A percentile compares a stretch with the other conserved stretches of the same genome.
These are phyloP conservation scores for Starmera stellimalicola DNA, from an alignment of 1,139 yeast species.

Conservation along the genomic window DNA sequence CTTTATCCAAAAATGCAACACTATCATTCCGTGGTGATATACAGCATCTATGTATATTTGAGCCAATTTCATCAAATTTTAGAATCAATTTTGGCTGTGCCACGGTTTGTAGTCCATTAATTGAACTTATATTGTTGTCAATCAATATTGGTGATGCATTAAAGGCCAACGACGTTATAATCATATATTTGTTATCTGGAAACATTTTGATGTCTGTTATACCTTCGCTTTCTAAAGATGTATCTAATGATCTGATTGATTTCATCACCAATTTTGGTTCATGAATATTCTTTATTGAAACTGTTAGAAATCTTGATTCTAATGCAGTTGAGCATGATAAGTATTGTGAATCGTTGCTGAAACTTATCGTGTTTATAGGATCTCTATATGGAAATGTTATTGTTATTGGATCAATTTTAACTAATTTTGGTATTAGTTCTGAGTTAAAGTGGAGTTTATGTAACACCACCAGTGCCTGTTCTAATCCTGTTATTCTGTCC, in stretches of 20 bases:
- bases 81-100: constrained; percentile 48
- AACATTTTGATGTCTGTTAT: constrained; percentile 75
- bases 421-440: constrained; percentile 3
- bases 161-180: constrained; percentile 51
- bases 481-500: constrained; percentile 59
- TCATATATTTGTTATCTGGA: constrained; percentile 48
- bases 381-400: constrained; percentile 81
- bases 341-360: constrained; percentile 63
- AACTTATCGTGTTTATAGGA: constrained; percentile 64
- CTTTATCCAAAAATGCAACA: constrained; percentile 67
- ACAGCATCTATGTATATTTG: constrained; percentile 61
- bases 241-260: constrained; percentile 49
- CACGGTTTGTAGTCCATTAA: constrained; percentile 29
- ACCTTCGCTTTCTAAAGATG: constrained; percentile 73
- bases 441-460: constrained; percentile 34
- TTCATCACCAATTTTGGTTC: constrained; percentile 68
- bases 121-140: constrained; percentile 40
- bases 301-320: constrained; percentile 71
- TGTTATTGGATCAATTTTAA: constrained; percentile 47
- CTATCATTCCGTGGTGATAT: constrained; percentile 85
- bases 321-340: constrained; percentile 76
- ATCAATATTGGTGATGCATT: constrained; percentile 53
- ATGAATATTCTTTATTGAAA: constrained; percentile 51
- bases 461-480: constrained; percentile 71
- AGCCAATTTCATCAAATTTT: constrained; percentile 74